phyloP scores from a whole-genome alignment of 1,284 basidiomycete genomes.

The Irpex sp. region DNA sequence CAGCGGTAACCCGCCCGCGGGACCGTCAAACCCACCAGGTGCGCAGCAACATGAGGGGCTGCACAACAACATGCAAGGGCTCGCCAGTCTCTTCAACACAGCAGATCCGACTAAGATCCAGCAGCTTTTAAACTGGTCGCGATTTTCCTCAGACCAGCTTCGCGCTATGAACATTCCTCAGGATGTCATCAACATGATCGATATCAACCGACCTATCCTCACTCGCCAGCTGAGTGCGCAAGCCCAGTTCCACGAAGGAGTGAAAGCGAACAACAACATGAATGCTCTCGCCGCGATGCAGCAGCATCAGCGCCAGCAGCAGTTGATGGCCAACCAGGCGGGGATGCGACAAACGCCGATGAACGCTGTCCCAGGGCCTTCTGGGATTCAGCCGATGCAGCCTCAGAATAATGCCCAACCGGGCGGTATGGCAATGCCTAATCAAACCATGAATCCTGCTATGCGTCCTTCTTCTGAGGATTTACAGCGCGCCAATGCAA shows the following conservation, averaged over 20 bases:
- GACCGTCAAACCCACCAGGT: neutral
- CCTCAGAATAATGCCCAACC: neutral
- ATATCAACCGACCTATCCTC: slow-evolving; percentile 44
- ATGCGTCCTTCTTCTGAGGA: neutral
- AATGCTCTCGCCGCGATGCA: neutral
- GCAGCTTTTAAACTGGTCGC: slow-evolving; percentile 37
- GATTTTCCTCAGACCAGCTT: slow-evolving; percentile 42
- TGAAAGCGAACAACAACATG: slow-evolving; percentile 12
- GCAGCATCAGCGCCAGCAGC: slow-evolving; percentile 4
- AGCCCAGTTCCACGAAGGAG: slow-evolving; percentile 30
- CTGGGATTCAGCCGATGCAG: neutral
- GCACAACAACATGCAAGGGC: neutral
- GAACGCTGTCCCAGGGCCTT: neutral
- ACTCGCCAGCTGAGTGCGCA: slow-evolving; percentile 36
- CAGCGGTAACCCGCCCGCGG: neutral
- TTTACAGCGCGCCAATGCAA: neutral
- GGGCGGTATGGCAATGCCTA: neutral
- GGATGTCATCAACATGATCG: slow-evolving; percentile 49
- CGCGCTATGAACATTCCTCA: slow-evolving; percentile 45
- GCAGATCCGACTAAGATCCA: slow-evolving; percentile 31
- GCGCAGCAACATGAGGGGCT: neutral
- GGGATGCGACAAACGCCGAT: neutral
- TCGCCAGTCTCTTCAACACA: slow-evolving; percentile 2
- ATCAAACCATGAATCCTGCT: neutral
- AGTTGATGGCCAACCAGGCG: neutral